A percentile compares a stretch with the other conserved stretches of the same genome.
Conservation (phyloP, 2,329 filamentous ascomycete genomes). For the Diaporthe australafricana region DNA sequence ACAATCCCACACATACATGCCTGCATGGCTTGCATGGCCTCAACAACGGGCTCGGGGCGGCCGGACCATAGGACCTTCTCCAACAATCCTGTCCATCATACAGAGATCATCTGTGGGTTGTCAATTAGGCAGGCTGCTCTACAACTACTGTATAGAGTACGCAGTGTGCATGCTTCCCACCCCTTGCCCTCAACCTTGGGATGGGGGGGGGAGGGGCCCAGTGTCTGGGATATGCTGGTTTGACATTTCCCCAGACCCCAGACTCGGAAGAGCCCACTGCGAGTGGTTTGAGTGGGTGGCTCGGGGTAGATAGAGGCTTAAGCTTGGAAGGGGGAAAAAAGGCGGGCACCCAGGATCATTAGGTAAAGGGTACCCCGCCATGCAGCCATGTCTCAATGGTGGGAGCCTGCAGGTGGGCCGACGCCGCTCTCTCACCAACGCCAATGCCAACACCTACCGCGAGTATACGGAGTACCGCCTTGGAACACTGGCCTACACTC, state of each 20-base stretch:
- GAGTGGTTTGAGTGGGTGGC: not conserved
- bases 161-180: not conserved
- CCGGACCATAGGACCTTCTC: not conserved
- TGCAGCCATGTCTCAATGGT: not conserved
- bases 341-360: conserved; percentile 12
- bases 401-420: conserved; percentile 2
- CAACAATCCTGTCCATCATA: not conserved
- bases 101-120: not conserved
- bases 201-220: not conserved
- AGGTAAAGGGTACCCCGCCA: conserved; percentile 18
- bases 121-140: not conserved
- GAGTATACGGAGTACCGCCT: not conserved
- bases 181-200: not conserved
- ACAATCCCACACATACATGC: conserved; percentile 2
- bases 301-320: conserved; percentile 8
- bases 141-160: too few species aligned
- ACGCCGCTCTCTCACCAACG: not conserved
- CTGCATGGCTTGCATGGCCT: not conserved
- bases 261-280: conserved; percentile 15
- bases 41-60: not conserved
- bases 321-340: not conserved
- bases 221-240: conserved; percentile 13
- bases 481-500: not conserved
- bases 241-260: conserved; percentile 29
- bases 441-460: not conserved